These are phyloP conservation scores for Trichoderma sp. DNA, from an alignment of 2,329 filamentous ascomycete genomes.

Conservation along the genomic window DNA sequence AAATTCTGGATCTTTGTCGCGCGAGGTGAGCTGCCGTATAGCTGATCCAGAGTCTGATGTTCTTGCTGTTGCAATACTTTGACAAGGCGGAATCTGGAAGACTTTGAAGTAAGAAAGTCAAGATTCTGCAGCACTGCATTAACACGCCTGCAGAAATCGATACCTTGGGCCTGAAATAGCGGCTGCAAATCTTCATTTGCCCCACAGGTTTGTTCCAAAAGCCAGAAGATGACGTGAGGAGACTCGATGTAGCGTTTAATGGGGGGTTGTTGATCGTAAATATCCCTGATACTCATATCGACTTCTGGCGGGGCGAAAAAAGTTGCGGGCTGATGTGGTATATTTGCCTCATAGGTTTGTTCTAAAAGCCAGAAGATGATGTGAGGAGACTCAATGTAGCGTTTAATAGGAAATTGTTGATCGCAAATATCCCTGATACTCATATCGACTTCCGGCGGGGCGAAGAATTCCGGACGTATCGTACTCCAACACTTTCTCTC, in stretches of 20 bases:
- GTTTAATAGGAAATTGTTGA: neutral
- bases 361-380: conserved; percentile 63
- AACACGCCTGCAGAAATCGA: conserved; percentile 61
- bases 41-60: conserved; percentile 58
- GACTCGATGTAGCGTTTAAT: conserved; percentile 28
- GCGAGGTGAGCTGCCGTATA: conserved; percentile 52
- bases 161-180: conserved; percentile 63
- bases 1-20: too few species aligned
- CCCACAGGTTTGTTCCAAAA: conserved; percentile 66
- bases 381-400: conserved; percentile 44
- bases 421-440: conserved; percentile 56
- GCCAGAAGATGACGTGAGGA: conserved; percentile 55
- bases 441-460: conserved; percentile 64
- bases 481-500: too few species aligned
- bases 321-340: too few species aligned
- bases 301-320: conserved; percentile 65
- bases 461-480: too few species aligned
- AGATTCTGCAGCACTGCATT: conserved; percentile 52
- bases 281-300: conserved; percentile 61
- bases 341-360: conserved; percentile 63
- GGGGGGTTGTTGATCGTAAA: conserved; percentile 26
- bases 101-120: conserved; percentile 44
- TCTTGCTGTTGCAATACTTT: conserved; percentile 50
- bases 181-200: conserved; percentile 62
- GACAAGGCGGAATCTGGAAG: conserved; percentile 42